Evolutionary conservation across 2,329 filamentous ascomycete species (phyloP).

Genomic region (Cladorrhinum sp.): DNA sequence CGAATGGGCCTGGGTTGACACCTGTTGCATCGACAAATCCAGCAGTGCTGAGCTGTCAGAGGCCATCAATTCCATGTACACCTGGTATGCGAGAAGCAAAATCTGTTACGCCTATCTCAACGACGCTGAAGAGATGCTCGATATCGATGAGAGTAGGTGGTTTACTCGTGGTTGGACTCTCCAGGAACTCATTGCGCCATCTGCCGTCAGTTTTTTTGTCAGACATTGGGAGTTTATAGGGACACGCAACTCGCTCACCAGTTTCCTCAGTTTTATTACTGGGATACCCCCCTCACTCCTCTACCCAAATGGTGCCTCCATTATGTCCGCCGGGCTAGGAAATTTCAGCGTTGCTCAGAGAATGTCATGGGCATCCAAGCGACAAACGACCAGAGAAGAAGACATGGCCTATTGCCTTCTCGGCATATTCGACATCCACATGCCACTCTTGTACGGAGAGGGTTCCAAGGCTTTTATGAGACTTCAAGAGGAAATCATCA

Average conservation of each 20-base stretch:
- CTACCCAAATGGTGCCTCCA: too few relatives aligned
- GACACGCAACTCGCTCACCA: neutral
- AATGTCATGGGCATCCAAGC: neutral
- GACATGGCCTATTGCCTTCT: neutral
- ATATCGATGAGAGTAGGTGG: neutral
- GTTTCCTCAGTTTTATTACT: too few relatives aligned
- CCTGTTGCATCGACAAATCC: conserved; percentile 12
- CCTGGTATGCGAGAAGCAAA: conserved; percentile 4
- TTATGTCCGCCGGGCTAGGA: too few relatives aligned
- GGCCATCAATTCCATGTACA: conserved; percentile 10
- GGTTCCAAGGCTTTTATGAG: neutral
- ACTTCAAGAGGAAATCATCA: neutral
- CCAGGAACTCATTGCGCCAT: neutral
- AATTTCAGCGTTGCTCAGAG: neutral
- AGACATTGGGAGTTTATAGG: neutral
- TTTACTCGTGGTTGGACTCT: neutral
- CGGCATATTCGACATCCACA: neutral
- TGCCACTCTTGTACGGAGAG: neutral
- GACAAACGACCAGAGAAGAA: neutral
- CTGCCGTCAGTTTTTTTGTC: neutral
- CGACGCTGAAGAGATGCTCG: neutral
- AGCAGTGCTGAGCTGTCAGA: conserved; percentile 10
- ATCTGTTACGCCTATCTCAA: conserved; percentile 9
- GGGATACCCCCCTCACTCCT: too few relatives aligned
- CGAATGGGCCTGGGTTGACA: conserved; percentile 19